Percentiles rank a stretch among this genome's conserved stretches.
phyloP scores from a whole-genome alignment of 2,329 filamentous ascomycete genomes.

The Exophiala xenobiotica region DNA sequence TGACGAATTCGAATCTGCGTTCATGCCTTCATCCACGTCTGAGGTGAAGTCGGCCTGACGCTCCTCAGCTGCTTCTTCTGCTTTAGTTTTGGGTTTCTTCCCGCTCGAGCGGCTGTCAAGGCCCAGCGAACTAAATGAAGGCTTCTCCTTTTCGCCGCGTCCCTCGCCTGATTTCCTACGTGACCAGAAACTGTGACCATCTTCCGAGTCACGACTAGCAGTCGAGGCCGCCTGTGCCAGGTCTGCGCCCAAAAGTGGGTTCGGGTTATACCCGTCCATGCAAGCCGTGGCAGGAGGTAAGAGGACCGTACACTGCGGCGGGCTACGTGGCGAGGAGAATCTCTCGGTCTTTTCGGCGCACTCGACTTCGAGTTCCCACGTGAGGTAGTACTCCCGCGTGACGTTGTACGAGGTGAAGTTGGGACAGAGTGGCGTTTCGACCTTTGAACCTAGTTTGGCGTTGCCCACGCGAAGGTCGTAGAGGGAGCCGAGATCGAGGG shows the following conservation, averaged over 20 bases:
- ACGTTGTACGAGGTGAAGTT: constrained; percentile 27
- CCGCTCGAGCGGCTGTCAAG: no score
- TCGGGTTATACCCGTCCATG: neutral
- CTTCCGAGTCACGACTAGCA: neutral
- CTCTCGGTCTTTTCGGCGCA: constrained; percentile 24
- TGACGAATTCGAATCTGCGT: neutral
- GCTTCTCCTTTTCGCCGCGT: constrained; percentile 15
- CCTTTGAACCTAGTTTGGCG: constrained; percentile 21
- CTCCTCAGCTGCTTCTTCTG: constrained; percentile 21
- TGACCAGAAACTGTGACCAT: neutral
- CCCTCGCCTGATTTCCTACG: neutral
- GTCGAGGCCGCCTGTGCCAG: no score
- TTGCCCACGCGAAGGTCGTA: constrained; percentile 18
- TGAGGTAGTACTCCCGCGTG: constrained; percentile 22
- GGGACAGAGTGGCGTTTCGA: constrained; percentile 24
- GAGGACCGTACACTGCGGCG: constrained; percentile 12
- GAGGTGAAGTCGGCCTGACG: neutral
- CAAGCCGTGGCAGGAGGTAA: constrained; percentile 11
- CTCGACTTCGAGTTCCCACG: constrained; percentile 26
- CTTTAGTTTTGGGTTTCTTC: constrained; percentile 10
- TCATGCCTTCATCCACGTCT: neutral
- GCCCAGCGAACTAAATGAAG: neutral
- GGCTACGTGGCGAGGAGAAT: constrained; percentile 11
- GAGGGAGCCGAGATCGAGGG: constrained; percentile 16
- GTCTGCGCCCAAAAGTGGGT: no score